Evolutionary conservation across 164 flowering plant genomes (phyloP).

Genomic region (Vitis amurensis): DNA sequence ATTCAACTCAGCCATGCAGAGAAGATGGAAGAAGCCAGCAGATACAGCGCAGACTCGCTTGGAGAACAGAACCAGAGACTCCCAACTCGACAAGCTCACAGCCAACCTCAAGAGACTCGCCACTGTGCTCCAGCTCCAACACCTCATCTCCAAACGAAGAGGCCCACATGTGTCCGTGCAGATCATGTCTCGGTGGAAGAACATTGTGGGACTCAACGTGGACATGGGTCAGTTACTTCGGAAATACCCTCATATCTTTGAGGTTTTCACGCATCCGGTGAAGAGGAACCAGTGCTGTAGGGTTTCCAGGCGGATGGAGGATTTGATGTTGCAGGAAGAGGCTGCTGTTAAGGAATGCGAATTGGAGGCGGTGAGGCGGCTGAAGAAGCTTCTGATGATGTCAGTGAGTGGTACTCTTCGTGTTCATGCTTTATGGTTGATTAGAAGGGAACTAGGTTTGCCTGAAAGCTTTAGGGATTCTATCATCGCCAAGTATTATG

Average conservation of each 20-base stretch:
- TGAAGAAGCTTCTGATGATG: conserved; percentile 78
- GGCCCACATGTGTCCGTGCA: conserved; percentile 68
- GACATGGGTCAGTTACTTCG: conserved; percentile 49
- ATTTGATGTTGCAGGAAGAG: conserved; percentile 57
- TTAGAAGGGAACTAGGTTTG: conserved; percentile 73
- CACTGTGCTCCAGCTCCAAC: conserved; percentile 19
- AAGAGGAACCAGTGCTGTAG: conserved; percentile 63
- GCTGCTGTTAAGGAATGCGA: conserved; percentile 39
- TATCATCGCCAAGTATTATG: conserved; percentile 48
- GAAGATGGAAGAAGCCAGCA: conserved; percentile 69
- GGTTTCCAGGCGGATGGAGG: conserved; percentile 36
- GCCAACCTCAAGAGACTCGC: conserved; percentile 30
- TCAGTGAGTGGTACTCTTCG: conserved; percentile 58
- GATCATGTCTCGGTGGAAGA: conserved; percentile 68
- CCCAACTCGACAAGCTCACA: conserved; percentile 57
- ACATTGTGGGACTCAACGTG: conserved; percentile 53
- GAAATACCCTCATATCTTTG: conserved; percentile 77
- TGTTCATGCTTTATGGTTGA: conserved; percentile 70
- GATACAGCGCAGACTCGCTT: conserved; percentile 73
- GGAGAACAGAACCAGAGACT: conserved; percentile 71
- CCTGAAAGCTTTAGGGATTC: conserved; percentile 73
- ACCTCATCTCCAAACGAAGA: conserved; percentile 45
- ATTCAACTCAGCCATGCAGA: conserved; percentile 49
- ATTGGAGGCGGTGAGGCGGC: conserved; percentile 34
- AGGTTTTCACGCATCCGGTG: conserved; percentile 62